phyloP scores from a whole-genome alignment of 805 yeast species.

The Lachancea sp. region DNA sequence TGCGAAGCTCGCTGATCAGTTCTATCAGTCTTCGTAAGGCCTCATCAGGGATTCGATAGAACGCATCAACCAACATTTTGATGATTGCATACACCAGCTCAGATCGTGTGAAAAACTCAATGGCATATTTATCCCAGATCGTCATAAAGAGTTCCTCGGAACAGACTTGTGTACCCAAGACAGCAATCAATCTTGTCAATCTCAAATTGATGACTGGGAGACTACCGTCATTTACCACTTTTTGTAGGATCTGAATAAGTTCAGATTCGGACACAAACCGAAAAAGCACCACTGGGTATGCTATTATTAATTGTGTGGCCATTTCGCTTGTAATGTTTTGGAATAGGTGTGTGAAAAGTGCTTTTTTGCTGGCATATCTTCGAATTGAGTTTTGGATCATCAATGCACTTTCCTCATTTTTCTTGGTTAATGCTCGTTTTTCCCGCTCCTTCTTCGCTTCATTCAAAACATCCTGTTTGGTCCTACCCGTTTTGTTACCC shows the following conservation, averaged over 20 bases:
- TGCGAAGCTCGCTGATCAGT: not conserved
- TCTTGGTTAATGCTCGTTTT: conserved; percentile 52
- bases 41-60: not conserved
- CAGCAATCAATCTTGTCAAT: not conserved
- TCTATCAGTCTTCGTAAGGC: not conserved
- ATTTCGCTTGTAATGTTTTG: not conserved
- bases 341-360: conserved; percentile 17
- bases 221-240: conserved; percentile 3
- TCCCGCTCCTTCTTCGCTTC: conserved; percentile 62
- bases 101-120: not conserved
- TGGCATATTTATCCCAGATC: not conserved
- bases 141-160: not conserved
- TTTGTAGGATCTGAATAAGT: not conserved
- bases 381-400: conserved; percentile 47
- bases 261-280: not conserved
- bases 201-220: not conserved
- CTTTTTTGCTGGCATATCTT: conserved; percentile 33
- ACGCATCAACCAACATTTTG: not conserved
- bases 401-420: conserved; percentile 43
- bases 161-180: not conserved
- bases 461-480: conserved; percentile 43
- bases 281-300: conserved; percentile 2
- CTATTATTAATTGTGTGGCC: conserved; percentile 1
- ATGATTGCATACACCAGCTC: not conserved
- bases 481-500: conserved; percentile 42